These are phyloP conservation scores for Metarhizium album DNA, from an alignment of 2,329 filamentous ascomycete genomes.

Conservation along the genomic window DNA sequence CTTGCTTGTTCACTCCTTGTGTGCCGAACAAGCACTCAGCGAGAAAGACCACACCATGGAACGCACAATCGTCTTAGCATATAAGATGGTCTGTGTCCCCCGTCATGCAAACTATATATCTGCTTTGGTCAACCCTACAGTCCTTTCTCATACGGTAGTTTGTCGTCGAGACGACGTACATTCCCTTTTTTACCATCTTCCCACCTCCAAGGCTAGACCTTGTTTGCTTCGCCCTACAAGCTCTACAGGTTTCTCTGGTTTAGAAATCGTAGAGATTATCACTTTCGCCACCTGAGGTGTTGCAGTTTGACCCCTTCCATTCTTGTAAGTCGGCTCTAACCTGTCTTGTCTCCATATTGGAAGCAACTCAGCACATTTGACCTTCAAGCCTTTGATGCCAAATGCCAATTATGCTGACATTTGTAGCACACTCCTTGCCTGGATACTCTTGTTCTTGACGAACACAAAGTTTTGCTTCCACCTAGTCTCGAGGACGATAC, in stretches of 20 bases:
- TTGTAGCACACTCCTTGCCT: background rate
- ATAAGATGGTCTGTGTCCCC: constrained; percentile 7
- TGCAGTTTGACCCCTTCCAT: background rate
- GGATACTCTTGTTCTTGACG: background rate
- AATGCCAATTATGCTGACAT: background rate
- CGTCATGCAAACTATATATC: constrained; percentile 1
- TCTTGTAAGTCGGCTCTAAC: background rate
- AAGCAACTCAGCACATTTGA: background rate
- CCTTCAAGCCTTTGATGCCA: background rate
- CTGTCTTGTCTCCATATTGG: background rate
- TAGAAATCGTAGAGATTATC: constrained; percentile 5
- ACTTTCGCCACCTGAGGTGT: constrained; percentile 8
- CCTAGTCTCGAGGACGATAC: constrained; percentile 15
- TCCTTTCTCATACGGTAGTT: constrained; percentile 9
- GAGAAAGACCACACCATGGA: background rate
- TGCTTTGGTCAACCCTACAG: constrained; percentile 3
- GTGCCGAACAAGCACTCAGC: background rate
- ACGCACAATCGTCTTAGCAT: background rate
- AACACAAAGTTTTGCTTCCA: background rate
- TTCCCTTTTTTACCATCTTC: constrained; percentile 10
- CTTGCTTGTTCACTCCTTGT: background rate
- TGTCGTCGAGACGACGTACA: constrained; percentile 23
- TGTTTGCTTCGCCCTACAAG: constrained; percentile 9
- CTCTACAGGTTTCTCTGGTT: constrained; percentile 15
- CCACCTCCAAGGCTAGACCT: constrained; percentile 26